Base-by-base conservation (phyloP, 2,329 filamentous ascomycete genomes). In the Aspergillus sp. region DNA sequence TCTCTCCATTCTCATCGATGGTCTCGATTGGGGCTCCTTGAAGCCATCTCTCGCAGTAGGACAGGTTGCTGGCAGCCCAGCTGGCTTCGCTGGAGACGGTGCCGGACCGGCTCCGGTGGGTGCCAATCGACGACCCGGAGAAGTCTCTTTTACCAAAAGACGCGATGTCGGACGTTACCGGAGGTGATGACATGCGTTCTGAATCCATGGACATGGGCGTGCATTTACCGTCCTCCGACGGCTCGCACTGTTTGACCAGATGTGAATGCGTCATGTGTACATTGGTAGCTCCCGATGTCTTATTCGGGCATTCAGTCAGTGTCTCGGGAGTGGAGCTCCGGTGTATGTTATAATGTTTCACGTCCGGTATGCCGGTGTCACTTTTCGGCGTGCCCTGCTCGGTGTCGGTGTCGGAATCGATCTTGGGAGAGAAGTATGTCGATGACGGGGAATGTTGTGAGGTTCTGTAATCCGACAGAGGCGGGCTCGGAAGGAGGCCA, bases 31-130 rank as follows among this genome's bases (percentile, higher is more conserved):
- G 70, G 4, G 72, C 70, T 7, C 65, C 61, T 49, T 73, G 69
- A 13, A 73, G 64, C 70, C 70, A 73, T 40, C 59, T 64, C 47
- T 72, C 65, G 53, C 65, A 73, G 47, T 72, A 70, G 3, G 68
- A 69, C 21, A 73, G 60, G 25, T 67, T 70, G 49, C 62, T 69
- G 1, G 70, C 67, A 16, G 68, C 60, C 70, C 70, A 72, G 55
- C 70, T 72, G 7, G 67, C 64, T 50, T 69, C 67, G 45, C 69
- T 73, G 4, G 70, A 72, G 13, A 68, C 63, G 6, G 70, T 72
- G 5, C 55, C 64, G 6, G 68, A 66, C 45, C 70, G 64, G 11
- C 63, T 62, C 40, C 70, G 59, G 52, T 68, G 64, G 19, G 58
- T 61, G 56, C 31, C 58, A 20, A 52, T 60, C n/a, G 60, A 68